Evolutionary conservation across 1,284 basidiomycete genomes (phyloP), one percentile per base, ranked within the genome.

Genomic region (Pseudozyma tsukubaensis): DNA sequence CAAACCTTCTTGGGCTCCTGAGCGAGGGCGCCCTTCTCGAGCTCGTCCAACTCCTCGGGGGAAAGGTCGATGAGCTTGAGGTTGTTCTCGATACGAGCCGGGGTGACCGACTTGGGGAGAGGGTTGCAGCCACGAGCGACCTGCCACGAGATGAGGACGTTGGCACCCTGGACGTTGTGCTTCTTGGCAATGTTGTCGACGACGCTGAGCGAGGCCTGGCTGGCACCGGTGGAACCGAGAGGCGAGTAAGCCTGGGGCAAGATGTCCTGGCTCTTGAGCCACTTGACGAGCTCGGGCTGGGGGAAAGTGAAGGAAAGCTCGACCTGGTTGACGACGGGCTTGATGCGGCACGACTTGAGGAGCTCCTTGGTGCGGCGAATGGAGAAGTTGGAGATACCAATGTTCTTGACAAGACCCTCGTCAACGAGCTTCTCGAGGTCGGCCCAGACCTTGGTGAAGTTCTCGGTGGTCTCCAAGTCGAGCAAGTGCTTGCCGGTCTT

Each of bases 261-360:
- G 58, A 77, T 74, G 62, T 79, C 74, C 44, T 57, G 47, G 43
- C 45, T 34, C 65, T 88, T 61, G 73, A 90, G 91, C 86, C 90
- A 87, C 60, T 93, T 85, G 36, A 95, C 88, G 29, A 95, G 88
- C 79, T 93, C 92, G 19, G 1, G 90, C 90, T 85, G 94, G 92
- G 43, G 93, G 91, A 71, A 74, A 50, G 70, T 75, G 54, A 69
- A 77, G 36, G 72, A 74, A 45, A 81, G 76, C 63, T 81, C 79
- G 58, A 81, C 78, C 66, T 81, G 79, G 75, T 81, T 81, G 47
- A 77, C 71, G 48, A 75, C 71, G 43, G 79, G 79, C 52, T 77
- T 75, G 68, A 78, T 78, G 43, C 69, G 59, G 53, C 63, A 66
- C 21, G 62, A 59, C 52, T 74, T 66, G 57, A 80, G 71, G 3